Evolutionary conservation across 2,329 filamentous ascomycete species (phyloP), one percentile per base, ranked within the genome.

Genomic region (Leptodontidium sp.): DNA sequence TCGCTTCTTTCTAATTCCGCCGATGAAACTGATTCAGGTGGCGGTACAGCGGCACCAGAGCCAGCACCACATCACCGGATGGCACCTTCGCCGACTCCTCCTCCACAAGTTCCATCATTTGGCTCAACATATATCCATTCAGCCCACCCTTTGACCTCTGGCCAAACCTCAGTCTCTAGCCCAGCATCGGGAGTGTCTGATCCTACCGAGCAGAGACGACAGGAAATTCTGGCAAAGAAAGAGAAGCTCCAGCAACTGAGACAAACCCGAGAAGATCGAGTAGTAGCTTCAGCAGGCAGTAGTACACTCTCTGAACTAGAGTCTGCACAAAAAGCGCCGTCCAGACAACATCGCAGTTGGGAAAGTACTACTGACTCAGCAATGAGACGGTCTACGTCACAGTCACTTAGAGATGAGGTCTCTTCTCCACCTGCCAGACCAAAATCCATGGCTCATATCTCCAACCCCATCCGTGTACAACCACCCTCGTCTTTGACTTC

Each of bases 261-360:
- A 17, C 17, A 14, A 35, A 15, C 55, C 12, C 55, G 55, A 24
- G 32, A 58, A 58, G 55, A 12, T 12, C 32, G 55, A 24, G 35
- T 0, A 11, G 55, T 38, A 6, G 1, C 55, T 4, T 12, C 55
- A 17, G 32, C 55, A 38, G 4, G 4, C 17, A 58, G n/a, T 11
- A 58, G n/a, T 14, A 58, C 4, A 7, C 62, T 55, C 50, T n/a
- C 29, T 26, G n/a, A 55, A 26, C 50, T 64, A 24, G 26, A 29
- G 2, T 43, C 38, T 6, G 50, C 49, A 32, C 62, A 66, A 24
- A 66, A 47, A 32, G 26, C 47, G 11, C 29, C 35, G 12, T 24
- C 17, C 4, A 15, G 32, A 49, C 14, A 61, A 43, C 7, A 21
- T 43, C 55, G 5, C 17, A 26, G 8, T 12, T 29, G 50, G 50